phyloP scores from a whole-genome alignment of 371 early-diverging fungal genomes.

The Zychaea mexicana region DNA sequence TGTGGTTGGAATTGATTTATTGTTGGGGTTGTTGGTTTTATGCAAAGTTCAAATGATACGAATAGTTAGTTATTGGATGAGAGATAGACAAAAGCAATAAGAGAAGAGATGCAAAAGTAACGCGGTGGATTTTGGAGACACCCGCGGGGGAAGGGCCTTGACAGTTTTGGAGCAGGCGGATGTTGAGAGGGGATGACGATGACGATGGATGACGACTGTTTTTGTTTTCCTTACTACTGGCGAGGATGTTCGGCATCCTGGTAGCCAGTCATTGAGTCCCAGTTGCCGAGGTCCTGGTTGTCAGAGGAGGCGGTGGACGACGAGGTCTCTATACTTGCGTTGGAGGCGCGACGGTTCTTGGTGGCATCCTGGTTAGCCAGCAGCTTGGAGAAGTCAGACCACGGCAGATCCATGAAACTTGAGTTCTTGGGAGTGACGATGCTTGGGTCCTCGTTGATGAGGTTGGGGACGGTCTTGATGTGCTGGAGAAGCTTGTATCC shows the following conservation, averaged over 20 bases:
- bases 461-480: slow-evolving; percentile 39
- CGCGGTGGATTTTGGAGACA: too few species aligned
- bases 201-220: too few species aligned
- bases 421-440: slow-evolving; percentile 35
- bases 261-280: slow-evolving; percentile 50
- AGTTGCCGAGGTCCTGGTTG: slow-evolving; percentile 36
- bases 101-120: too few species aligned
- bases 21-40: too few species aligned
- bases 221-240: not conserved
- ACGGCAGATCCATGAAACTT: slow-evolving; percentile 35
- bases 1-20: too few species aligned
- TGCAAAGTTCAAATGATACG: too few species aligned
- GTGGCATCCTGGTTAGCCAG: slow-evolving; percentile 8
- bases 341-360: slow-evolving; percentile 10
- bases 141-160: too few species aligned
- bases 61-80: too few species aligned
- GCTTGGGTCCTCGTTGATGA: slow-evolving; percentile 38
- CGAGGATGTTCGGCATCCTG: slow-evolving; percentile 37
- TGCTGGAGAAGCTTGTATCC: slow-evolving; percentile 33
- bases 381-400: slow-evolving; percentile 33
- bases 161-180: too few species aligned
- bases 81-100: too few species aligned
- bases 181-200: not conserved
- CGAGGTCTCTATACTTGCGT: slow-evolving; percentile 8
- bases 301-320: slow-evolving; percentile 14